These are phyloP conservation scores for Magnaporthiopsis poae DNA, from an alignment of 2,329 filamentous ascomycete species.

Conservation along the genomic window DNA sequence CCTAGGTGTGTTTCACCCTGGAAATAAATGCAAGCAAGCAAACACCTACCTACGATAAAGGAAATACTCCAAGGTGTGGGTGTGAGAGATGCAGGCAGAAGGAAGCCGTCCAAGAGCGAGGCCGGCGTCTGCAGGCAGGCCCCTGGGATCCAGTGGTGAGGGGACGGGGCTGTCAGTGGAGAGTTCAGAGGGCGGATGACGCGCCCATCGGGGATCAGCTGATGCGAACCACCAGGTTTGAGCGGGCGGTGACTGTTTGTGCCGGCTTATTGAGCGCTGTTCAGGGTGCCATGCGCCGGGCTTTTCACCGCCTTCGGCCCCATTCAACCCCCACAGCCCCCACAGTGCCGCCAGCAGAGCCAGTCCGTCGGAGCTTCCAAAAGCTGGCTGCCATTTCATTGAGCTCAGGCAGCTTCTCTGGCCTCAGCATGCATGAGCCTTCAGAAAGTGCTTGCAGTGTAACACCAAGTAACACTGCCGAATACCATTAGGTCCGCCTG, in stretches of 20 bases:
- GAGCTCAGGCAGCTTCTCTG: too few species aligned
- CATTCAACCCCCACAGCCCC: background rate
- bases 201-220: background rate
- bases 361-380: background rate
- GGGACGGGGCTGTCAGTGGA: background rate
- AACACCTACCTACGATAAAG: background rate
- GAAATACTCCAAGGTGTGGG: background rate
- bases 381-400: background rate
- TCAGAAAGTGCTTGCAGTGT: background rate
- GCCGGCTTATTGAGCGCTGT: background rate
- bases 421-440: background rate
- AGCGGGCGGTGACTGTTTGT: background rate
- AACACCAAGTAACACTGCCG: too few species aligned
- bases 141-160: background rate
- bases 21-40: background rate
- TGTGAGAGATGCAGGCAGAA: background rate
- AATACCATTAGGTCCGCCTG: background rate
- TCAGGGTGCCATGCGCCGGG: background rate
- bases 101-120: background rate
- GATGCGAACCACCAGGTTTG: background rate
- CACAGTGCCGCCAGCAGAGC: background rate
- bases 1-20: background rate
- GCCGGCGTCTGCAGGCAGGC: background rate
- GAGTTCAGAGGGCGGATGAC: background rate
- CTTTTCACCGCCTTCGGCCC: background rate